Evolutionary conservation across 805 yeast genomes (phyloP).

Genomic region (Lachancea mirantina): DNA sequence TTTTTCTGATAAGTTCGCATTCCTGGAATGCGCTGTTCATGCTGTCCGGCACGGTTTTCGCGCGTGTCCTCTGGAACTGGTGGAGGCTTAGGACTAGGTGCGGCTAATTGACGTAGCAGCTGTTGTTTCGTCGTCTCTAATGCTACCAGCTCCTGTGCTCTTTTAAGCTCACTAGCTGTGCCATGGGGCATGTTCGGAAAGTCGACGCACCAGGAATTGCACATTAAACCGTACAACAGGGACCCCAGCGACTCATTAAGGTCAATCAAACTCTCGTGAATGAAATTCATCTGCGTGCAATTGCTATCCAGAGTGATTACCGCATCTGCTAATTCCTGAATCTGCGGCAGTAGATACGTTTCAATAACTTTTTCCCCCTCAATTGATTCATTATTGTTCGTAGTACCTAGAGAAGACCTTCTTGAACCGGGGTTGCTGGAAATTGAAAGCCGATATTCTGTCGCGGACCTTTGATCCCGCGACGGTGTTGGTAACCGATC

Average conservation of each 20-base stretch:
- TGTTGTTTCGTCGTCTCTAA: conserved; percentile 17
- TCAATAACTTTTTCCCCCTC: conserved; percentile 18
- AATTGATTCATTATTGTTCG: conserved; percentile 7
- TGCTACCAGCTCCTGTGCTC: conserved; percentile 14
- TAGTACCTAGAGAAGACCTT: conserved; percentile 25
- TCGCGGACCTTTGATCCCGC: conserved; percentile 20
- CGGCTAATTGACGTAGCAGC: conserved; percentile 2
- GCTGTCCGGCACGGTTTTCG: too few species aligned
- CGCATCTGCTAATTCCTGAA: conserved; percentile 42
- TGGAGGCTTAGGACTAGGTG: too few species aligned
- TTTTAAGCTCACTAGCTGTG: conserved; percentile 20
- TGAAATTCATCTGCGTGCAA: conserved; percentile 46
- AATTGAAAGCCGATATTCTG: conserved; percentile 36
- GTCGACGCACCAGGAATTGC: conserved; percentile 86
- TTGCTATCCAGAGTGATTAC: conserved; percentile 51
- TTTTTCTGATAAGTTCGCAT: too few species aligned
- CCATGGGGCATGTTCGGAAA: conserved; percentile 36
- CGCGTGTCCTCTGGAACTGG: too few species aligned
- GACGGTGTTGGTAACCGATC: conserved; percentile 5
- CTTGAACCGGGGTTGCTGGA: conserved; percentile 32
- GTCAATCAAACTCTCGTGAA: conserved; percentile 53
- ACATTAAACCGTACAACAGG: conserved; percentile 69
- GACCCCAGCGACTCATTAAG: conserved; percentile 77
- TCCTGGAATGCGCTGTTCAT: too few species aligned
- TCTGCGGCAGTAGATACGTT: conserved; percentile 36